A percentile compares a stretch with the other conserved stretches of the same genome.
Evolutionary conservation across 176 grass and related monocot species (phyloP).

Genomic region (Thinopyrum elongatum): DNA sequence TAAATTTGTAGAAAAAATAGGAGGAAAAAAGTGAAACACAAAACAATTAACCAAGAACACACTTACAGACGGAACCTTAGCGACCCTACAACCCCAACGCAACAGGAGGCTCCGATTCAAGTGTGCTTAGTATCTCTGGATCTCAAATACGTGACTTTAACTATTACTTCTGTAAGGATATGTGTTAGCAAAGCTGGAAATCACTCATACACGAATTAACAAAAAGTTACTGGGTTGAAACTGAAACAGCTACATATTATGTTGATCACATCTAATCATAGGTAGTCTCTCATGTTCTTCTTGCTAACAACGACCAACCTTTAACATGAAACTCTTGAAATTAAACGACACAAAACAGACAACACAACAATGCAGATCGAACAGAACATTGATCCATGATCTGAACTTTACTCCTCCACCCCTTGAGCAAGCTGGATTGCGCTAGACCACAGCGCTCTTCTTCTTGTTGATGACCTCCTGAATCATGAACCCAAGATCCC

Average conservation of each 20-base stretch:
- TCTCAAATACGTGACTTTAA: too few species aligned
- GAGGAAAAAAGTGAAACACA: too few species aligned
- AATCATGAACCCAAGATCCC: background rate
- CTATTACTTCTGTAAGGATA: too few species aligned
- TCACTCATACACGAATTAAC: background rate
- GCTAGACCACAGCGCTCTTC: background rate
- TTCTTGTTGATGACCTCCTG: constrained; percentile 11
- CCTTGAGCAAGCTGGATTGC: background rate
- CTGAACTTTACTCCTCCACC: background rate
- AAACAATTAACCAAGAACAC: too few species aligned
- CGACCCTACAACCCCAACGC: too few species aligned
- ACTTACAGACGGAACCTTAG: too few species aligned
- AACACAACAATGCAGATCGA: background rate
- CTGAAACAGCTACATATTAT: background rate
- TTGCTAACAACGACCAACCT: background rate
- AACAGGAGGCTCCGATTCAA: too few species aligned
- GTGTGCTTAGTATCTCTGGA: too few species aligned
- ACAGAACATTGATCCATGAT: background rate
- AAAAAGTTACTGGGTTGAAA: background rate
- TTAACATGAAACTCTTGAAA: background rate
- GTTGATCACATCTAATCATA: background rate
- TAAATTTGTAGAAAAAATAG: too few species aligned
- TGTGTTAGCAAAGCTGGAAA: too few species aligned
- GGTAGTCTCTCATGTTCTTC: background rate
- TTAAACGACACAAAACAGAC: background rate